phyloP scores from a whole-genome alignment of 2,329 filamentous ascomycete genomes.

The Fusarium tricinctum region DNA sequence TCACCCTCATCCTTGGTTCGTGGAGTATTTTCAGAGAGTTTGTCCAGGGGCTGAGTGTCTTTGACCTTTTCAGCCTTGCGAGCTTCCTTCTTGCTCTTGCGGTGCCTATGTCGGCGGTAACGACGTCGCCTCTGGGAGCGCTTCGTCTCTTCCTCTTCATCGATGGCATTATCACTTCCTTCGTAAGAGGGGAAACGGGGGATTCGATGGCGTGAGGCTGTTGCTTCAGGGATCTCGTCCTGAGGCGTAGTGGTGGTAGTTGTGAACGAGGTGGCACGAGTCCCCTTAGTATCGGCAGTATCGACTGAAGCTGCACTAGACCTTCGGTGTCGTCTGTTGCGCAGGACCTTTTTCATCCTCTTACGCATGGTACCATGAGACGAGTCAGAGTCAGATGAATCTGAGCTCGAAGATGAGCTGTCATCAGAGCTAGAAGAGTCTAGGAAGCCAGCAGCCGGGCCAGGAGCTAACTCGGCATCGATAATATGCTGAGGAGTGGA shows the following conservation, averaged over 20 bases:
- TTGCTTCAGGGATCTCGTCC: slow-evolving; percentile 59
- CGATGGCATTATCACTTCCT: slow-evolving; percentile 61
- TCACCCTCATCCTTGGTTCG: slow-evolving; percentile 54
- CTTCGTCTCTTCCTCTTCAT: slow-evolving; percentile 60
- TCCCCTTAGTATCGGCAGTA: slow-evolving; percentile 55
- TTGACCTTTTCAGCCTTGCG: slow-evolving; percentile 48
- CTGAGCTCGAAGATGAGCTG: slow-evolving; percentile 72
- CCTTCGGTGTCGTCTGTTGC: slow-evolving; percentile 78
- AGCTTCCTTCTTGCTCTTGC: slow-evolving; percentile 61
- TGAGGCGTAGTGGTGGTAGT: slow-evolving; percentile 53
- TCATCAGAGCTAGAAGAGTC: slow-evolving; percentile 75
- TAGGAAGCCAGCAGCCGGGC: slow-evolving; percentile 84
- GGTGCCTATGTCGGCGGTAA: slow-evolving; percentile 56
- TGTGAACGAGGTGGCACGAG: slow-evolving; percentile 60
- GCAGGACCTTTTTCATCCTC: slow-evolving; percentile 81
- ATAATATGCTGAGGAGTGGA: slow-evolving; percentile 94
- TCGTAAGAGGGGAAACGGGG: slow-evolving; percentile 56
- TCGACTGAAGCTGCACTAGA: slow-evolving; percentile 80
- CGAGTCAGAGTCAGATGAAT: slow-evolving; percentile 74
- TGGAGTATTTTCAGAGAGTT: slow-evolving; percentile 47
- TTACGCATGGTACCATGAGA: slow-evolving; percentile 76
- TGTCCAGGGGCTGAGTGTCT: slow-evolving; percentile 52
- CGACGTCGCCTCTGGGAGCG: slow-evolving; percentile 54
- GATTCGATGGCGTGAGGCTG: slow-evolving; percentile 55
- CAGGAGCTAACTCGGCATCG: slow-evolving; percentile 89